Percentiles rank a stretch among this genome's conserved stretches.
These are phyloP conservation scores for Colletotrichum musicola DNA, from an alignment of 2,329 filamentous ascomycete species.

Conservation along the genomic window DNA sequence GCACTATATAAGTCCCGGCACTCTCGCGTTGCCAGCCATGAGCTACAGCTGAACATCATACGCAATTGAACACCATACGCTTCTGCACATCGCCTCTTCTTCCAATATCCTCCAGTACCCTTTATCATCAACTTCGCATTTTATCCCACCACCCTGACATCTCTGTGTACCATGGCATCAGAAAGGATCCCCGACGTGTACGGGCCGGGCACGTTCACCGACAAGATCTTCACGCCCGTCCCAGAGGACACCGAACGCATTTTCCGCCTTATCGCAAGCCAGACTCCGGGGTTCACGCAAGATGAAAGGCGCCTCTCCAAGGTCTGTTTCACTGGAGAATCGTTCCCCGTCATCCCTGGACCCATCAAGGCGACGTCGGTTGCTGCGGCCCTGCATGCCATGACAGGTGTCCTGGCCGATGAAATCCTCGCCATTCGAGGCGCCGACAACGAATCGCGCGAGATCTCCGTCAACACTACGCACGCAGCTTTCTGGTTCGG, in stretches of 20 bases:
- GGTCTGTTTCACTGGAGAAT: slow-evolving; percentile 48
- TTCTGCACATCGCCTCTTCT: too few species aligned
- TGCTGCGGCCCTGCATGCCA: slow-evolving; percentile 50
- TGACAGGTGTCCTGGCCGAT: slow-evolving; percentile 51
- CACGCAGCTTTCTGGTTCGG: slow-evolving; percentile 55
- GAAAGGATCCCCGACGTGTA: slow-evolving; percentile 43
- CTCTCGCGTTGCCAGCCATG: too few species aligned
- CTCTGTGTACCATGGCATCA: slow-evolving; percentile 2
- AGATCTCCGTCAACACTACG: slow-evolving; percentile 59
- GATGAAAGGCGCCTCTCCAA: slow-evolving; percentile 45
- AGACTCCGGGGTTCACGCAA: slow-evolving; percentile 50
- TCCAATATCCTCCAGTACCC: too few species aligned
- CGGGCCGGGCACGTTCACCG: slow-evolving; percentile 48
- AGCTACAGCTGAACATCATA: too few species aligned
- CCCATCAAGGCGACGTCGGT: slow-evolving; percentile 51
- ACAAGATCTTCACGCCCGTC: slow-evolving; percentile 45
- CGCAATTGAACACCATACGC: too few species aligned
- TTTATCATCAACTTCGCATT: too few species aligned
- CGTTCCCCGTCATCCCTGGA: slow-evolving; percentile 49
- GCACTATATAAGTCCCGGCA: too few species aligned
- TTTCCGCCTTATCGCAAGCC: slow-evolving; percentile 46
- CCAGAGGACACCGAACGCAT: slow-evolving; percentile 48
- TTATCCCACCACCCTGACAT: not conserved
- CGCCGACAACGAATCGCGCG: slow-evolving; percentile 39
- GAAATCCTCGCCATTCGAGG: slow-evolving; percentile 51